A percentile compares a stretch with the other conserved stretches of the same genome.
phyloP scores from a whole-genome alignment of 768 basidiomycete species.

The Dentipellis sp. region DNA sequence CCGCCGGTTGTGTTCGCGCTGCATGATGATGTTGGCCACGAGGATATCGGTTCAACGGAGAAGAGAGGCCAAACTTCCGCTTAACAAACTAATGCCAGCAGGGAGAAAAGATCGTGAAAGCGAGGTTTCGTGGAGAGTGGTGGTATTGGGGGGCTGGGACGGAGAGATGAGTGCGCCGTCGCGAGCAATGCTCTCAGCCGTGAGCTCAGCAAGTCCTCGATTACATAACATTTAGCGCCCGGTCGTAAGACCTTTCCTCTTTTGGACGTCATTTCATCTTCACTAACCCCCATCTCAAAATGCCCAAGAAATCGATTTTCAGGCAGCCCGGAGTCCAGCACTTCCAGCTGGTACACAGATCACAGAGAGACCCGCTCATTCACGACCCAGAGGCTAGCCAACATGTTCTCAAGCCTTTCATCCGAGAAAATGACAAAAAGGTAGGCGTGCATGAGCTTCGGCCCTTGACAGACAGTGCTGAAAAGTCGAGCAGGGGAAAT shows the following conservation, averaged over 20 bases:
- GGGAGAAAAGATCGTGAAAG: not conserved
- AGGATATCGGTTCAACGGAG: not conserved
- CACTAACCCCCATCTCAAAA: constrained; percentile 16
- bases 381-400: constrained; percentile 85
- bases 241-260: too few species aligned
- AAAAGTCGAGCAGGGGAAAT: constrained; percentile 50
- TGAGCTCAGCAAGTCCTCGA: not conserved
- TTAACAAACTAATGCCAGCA: not conserved
- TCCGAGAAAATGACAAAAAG: constrained; percentile 64
- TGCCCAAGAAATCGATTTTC: constrained; percentile 83
- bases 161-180: not conserved
- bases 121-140: not conserved
- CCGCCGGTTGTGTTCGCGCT: constrained; percentile 70
- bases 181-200: too few species aligned
- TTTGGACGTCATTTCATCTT: too few species aligned
- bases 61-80: not conserved
- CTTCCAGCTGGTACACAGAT: constrained; percentile 95
- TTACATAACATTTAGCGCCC: not conserved
- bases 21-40: constrained; percentile 31
- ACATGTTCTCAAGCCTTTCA: constrained; percentile 82
- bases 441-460: constrained; percentile 21
- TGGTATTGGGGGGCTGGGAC: not conserved
- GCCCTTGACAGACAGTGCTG: not conserved
- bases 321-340: constrained; percentile 84
- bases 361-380: constrained; percentile 90